A percentile compares a stretch with the other conserved stretches of the same genome.
Evolutionary conservation across 768 basidiomycete species (phyloP).

Genomic region (Kwoniella pini): DNA sequence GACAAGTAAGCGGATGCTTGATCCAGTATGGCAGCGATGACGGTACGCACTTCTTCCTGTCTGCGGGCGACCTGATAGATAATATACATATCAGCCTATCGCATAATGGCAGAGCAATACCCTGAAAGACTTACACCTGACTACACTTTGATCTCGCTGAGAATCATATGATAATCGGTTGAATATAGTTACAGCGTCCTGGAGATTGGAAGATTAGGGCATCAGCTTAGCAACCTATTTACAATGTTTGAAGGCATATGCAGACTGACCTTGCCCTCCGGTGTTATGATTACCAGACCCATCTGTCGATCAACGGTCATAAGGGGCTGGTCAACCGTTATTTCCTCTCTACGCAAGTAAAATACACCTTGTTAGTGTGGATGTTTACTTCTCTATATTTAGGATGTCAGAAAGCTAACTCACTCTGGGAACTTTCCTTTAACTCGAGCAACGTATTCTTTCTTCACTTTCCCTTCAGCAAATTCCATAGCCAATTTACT

Average conservation of each 20-base stretch:
- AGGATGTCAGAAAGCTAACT: slow-evolving; percentile 48
- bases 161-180: slow-evolving; percentile 76
- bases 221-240: neutral
- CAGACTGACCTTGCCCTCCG: slow-evolving; percentile 78
- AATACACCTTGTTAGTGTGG: neutral
- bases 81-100: neutral
- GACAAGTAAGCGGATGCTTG: no score
- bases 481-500: slow-evolving; percentile 77
- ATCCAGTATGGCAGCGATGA: no score
- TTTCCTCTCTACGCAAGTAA: slow-evolving; percentile 64
- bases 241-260: neutral
- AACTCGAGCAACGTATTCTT: slow-evolving; percentile 87
- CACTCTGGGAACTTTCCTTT: slow-evolving; percentile 82
- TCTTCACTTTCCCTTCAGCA: slow-evolving; percentile 73
- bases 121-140: slow-evolving; percentile 73
- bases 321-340: slow-evolving; percentile 80
- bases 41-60: slow-evolving; percentile 90
- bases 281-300: slow-evolving; percentile 94
- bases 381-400: neutral
- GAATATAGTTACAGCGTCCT: slow-evolving; percentile 90
- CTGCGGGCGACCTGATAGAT: slow-evolving; percentile 68
- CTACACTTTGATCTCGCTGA: slow-evolving; percentile 77
- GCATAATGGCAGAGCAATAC: no score
- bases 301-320: slow-evolving; percentile 93
- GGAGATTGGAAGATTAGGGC: no score